These are phyloP conservation scores for Rosellinia necatrix DNA, from an alignment of 2,329 filamentous ascomycete species.

Conservation along the genomic window DNA sequence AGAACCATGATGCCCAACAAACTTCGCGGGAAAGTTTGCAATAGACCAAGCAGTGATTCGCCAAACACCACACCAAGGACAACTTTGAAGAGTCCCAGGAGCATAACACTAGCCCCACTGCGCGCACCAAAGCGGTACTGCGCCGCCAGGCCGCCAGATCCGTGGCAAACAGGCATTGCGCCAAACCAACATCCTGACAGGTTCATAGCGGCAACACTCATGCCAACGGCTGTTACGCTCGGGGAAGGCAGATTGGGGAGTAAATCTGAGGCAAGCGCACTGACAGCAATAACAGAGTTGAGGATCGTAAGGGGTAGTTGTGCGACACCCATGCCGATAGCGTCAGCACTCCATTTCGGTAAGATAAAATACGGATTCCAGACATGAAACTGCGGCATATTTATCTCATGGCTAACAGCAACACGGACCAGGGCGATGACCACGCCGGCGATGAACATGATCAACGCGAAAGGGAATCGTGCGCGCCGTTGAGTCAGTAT, in stretches of 20 bases:
- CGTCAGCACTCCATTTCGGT: slow-evolving; percentile 49
- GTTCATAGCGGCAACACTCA: slow-evolving; percentile 85
- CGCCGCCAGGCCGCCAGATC: slow-evolving; percentile 85
- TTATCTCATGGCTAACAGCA: slow-evolving; percentile 34
- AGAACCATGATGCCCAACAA: slow-evolving; percentile 88
- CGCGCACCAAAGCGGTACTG: slow-evolving; percentile 91
- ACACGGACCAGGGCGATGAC: slow-evolving; percentile 61
- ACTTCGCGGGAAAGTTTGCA: slow-evolving; percentile 74
- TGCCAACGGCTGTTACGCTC: slow-evolving; percentile 74
- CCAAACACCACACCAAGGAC: slow-evolving; percentile 76
- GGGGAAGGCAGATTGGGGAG: slow-evolving; percentile 71
- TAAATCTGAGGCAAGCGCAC: slow-evolving; percentile 77
- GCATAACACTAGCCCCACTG: slow-evolving; percentile 80
- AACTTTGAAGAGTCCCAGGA: slow-evolving; percentile 78
- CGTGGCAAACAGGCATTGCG: slow-evolving; percentile 90
- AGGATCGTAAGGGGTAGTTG: slow-evolving; percentile 90
- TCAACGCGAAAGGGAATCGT: slow-evolving; percentile 77
- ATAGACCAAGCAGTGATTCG: slow-evolving; percentile 70
- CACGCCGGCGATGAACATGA: slow-evolving; percentile 71
- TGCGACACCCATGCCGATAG: slow-evolving; percentile 69
- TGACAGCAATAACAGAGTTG: slow-evolving; percentile 89
- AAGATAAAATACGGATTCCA: slow-evolving; percentile 63
- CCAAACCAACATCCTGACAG: slow-evolving; percentile 87
- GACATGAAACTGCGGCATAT: slow-evolving; percentile 58
- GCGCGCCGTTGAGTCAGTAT: slow-evolving; percentile 68